phyloP scores from a whole-genome alignment of 2,329 filamentous ascomycete genomes.

The Neoarthrinium moseri region DNA sequence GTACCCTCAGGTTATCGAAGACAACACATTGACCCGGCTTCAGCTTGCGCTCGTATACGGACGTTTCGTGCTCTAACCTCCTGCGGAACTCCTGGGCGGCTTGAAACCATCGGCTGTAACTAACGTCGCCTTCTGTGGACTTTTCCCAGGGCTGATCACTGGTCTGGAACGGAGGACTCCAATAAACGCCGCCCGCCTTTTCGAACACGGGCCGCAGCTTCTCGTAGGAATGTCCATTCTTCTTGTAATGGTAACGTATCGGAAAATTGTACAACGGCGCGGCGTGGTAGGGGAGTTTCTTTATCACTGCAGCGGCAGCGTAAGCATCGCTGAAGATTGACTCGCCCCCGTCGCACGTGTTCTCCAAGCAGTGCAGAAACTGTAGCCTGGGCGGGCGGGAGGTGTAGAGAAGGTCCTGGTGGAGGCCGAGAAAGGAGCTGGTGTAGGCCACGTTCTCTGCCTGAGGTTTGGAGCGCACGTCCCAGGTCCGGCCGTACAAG shows the following conservation, averaged over 20 bases:
- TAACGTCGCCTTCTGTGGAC: background rate
- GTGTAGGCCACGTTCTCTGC: slow-evolving; percentile 95
- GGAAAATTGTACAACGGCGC: slow-evolving; percentile 27
- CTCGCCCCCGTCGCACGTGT: slow-evolving; percentile 75
- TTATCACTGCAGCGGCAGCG: slow-evolving; percentile 50
- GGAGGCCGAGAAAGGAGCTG: slow-evolving; percentile 75
- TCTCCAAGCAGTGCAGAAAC: slow-evolving; percentile 84
- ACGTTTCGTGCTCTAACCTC: slow-evolving; percentile 54
- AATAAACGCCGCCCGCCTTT: slow-evolving; percentile 47
- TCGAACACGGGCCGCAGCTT: slow-evolving; percentile 54
- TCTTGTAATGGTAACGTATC: slow-evolving; percentile 61
- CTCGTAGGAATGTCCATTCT: slow-evolving; percentile 63
- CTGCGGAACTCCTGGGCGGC: slow-evolving; percentile 56
- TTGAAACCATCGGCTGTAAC: slow-evolving; percentile 39
- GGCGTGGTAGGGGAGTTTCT: slow-evolving; percentile 12
- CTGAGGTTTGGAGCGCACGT: slow-evolving; percentile 77
- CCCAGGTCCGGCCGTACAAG: slow-evolving; percentile 90
- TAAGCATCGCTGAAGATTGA: slow-evolving; percentile 83
- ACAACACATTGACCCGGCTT: slow-evolving; percentile 83
- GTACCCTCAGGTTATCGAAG: slow-evolving; percentile 85
- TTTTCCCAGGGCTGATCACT: slow-evolving; percentile 23
- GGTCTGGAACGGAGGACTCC: slow-evolving; percentile 80
- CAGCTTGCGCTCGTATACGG: slow-evolving; percentile 70
- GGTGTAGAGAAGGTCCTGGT: slow-evolving; percentile 93
- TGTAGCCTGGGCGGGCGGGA: slow-evolving; percentile 77